Evolutionary conservation across 75 land plant species (phyloP), one percentile per base, ranked within the genome.

Genomic region (Pseudotsuga menziesii): DNA sequence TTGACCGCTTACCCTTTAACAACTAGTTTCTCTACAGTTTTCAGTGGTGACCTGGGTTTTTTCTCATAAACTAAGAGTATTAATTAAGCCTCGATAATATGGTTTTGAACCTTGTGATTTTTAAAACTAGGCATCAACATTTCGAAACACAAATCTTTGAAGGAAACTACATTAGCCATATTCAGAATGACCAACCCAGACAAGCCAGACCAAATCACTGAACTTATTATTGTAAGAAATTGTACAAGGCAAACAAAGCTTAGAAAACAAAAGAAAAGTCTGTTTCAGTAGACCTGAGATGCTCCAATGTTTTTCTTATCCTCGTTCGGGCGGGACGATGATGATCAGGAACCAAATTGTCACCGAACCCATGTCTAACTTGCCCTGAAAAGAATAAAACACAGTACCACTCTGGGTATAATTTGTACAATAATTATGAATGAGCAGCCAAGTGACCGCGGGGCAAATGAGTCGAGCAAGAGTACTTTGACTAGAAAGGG

Each of bases 201-300:
- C 11, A 48, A 48, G 41, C 54, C 9, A 9, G 54, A 48, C 54
- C 12, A 9, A 48, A 48, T 48, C 54, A 9, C 54, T 9, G 11
- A 48, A 48, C 54, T 48, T 48, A 48, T 48, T 48, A 48, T 48
- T 48, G 12, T 64, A 41, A n/a, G 9, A 69, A 41, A 3, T 19
- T 41, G 39, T 69, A 41, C 72, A 69, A 69, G 22, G 72, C 25
- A 25, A 61, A 8, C 3, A 69, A 8, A 17, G n/a, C 39, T 20
- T 12, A 54, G 35, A 69, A 69, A 69, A 12, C 32, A 69, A 69
- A 69, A 44, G n/a, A 69, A 69, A 48, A 48, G 13, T 36, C n/a
- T 69, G 0, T 67, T n/a, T 39, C 72, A 69, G 39, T 69, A 69
- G 54, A 69, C 72, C 72, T 69, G 72, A 69, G 72, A 41, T 9